Percentiles rank a stretch among this genome's conserved stretches.
Evolutionary conservation across 2,329 filamentous ascomycete genomes (phyloP).

Genomic region (Myriosclerotinia duriaeana): DNA sequence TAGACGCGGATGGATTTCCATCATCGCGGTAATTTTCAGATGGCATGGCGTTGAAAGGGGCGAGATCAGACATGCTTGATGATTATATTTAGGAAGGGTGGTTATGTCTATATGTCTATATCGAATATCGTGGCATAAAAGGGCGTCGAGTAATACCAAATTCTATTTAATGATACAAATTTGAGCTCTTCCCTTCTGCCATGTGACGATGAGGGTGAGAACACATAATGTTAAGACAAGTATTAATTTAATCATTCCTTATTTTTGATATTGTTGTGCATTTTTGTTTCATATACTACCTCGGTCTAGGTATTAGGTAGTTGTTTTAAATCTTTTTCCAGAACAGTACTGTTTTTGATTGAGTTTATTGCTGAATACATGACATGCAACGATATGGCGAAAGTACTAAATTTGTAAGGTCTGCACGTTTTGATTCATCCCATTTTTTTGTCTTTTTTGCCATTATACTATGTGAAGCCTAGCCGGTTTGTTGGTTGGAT

Average conservation of each 20-base stretch:
- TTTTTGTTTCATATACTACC: background rate
- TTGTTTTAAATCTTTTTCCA: background rate
- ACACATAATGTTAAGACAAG: background rate
- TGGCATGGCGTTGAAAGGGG: constrained; percentile 12
- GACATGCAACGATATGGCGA: background rate
- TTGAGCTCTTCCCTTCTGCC: background rate
- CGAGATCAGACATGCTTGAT: constrained; percentile 1
- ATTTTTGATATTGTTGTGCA: background rate
- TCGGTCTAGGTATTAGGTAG: background rate
- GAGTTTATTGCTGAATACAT: too few species aligned
- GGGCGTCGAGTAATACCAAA: constrained; percentile 17
- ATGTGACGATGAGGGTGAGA: background rate
- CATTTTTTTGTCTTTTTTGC: too few species aligned
- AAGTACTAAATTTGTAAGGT: background rate
- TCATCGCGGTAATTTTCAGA: background rate
- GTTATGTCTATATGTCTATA: constrained; percentile 10
- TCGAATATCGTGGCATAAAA: background rate
- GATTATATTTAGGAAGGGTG: background rate
- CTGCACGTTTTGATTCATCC: background rate
- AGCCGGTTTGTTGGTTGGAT: too few species aligned
- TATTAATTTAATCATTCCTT: background rate
- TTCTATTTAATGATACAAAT: constrained; percentile 1
- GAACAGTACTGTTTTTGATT: background rate
- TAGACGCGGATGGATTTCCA: constrained; percentile 9
- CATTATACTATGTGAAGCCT: too few species aligned